phyloP scores from a whole-genome alignment of 805 yeast species.

The Millerozyma miso region DNA sequence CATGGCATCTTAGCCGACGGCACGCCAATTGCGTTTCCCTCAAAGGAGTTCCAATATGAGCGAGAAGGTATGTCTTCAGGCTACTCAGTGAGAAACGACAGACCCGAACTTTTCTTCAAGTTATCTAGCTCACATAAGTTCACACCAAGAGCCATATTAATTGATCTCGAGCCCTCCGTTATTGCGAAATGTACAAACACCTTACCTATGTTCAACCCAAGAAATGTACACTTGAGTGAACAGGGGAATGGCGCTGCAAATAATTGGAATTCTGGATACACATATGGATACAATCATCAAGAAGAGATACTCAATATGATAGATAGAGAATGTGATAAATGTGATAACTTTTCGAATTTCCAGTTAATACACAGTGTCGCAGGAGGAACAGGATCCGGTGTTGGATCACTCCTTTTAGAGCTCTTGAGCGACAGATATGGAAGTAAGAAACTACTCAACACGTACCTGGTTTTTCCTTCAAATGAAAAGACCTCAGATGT shows the following conservation, averaged over 20 bases:
- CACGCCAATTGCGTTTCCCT: constrained; percentile 35
- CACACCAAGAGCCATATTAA: constrained; percentile 81
- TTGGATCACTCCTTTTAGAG: constrained; percentile 81
- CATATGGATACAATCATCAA: constrained; percentile 60
- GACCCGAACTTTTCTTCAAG: constrained; percentile 80
- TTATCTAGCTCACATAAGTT: constrained; percentile 69
- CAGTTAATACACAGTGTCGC: constrained; percentile 92
- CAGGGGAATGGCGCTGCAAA: constrained; percentile 94
- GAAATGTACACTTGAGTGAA: constrained; percentile 74
- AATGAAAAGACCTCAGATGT: constrained; percentile 80
- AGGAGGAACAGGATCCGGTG: constrained; percentile 98
- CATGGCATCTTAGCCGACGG: constrained; percentile 81
- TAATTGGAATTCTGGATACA: constrained; percentile 90
- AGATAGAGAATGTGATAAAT: constrained; percentile 84
- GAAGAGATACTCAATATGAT: constrained; percentile 80
- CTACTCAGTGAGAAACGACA: constrained; percentile 44
- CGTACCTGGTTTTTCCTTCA: constrained; percentile 84
- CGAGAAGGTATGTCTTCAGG: constrained; percentile 8
- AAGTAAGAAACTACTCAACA: constrained; percentile 75
- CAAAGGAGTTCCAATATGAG: constrained; percentile 15
- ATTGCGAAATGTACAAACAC: constrained; percentile 55
- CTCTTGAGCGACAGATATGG: constrained; percentile 70
- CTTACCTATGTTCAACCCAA: constrained; percentile 70
- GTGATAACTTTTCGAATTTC: constrained; percentile 87
- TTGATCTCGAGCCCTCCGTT: constrained; percentile 91